Conservation (phyloP, 1,284 basidiomycete genomes). For the Ustilago esculenta region DNA sequence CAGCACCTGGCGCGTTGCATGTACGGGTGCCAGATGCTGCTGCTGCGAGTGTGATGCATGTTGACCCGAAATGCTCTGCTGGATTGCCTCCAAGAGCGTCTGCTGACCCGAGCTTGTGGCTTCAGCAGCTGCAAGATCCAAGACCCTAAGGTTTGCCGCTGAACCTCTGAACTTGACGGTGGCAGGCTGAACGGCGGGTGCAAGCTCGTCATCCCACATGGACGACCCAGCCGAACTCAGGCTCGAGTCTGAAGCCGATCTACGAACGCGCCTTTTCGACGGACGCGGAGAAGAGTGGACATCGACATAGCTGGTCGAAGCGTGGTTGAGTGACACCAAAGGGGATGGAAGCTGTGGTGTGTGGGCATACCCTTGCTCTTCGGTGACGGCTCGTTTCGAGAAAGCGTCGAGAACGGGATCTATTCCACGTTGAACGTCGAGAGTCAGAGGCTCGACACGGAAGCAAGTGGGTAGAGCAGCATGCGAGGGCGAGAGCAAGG, state of each 20-base stretch:
- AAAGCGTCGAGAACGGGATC: slow-evolving; percentile 31
- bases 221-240: slow-evolving; percentile 21
- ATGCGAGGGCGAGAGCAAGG: slow-evolving; percentile 14
- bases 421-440: not conserved
- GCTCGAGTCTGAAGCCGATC: slow-evolving; percentile 20
- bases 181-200: not conserved
- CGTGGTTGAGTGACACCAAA: not conserved
- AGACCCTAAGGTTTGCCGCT: slow-evolving; percentile 15
- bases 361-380: not conserved
- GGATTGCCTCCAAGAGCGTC: slow-evolving; percentile 24
- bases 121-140: slow-evolving; percentile 21
- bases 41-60: not conserved
- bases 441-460: not conserved
- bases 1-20: slow-evolving; percentile 23
- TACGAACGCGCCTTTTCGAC: slow-evolving; percentile 7
- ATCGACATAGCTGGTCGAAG: slow-evolving; percentile 4
- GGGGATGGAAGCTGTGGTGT: not conserved
- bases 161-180: slow-evolving; percentile 28
- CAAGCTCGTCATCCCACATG: slow-evolving; percentile 24
- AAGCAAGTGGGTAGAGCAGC: not conserved
- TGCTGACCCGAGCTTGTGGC: not conserved
- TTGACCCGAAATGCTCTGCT: slow-evolving; percentile 4
- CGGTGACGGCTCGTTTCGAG: slow-evolving; percentile 1
- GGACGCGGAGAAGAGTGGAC: slow-evolving; percentile 28
- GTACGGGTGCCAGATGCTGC: slow-evolving; percentile 35